phyloP scores from a whole-genome alignment of 352 stramenopile genomes.

The Globisporangium mamillatum region DNA sequence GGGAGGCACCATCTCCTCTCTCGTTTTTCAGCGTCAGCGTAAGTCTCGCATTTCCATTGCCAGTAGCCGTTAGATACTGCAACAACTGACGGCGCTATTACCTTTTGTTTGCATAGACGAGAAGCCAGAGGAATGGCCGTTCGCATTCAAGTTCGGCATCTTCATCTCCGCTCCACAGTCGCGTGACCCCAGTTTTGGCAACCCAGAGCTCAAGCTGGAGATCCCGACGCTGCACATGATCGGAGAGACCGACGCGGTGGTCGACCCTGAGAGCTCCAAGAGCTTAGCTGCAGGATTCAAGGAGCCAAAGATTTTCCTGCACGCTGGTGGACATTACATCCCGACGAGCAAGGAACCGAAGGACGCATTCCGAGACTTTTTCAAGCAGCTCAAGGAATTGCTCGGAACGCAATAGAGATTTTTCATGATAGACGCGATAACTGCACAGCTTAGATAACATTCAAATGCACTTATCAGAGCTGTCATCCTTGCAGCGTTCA shows the following conservation, averaged over 20 bases:
- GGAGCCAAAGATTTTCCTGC: conserved; percentile 50
- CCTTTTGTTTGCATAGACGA: conserved; percentile 19
- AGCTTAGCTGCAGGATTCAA: conserved; percentile 52
- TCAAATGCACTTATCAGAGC: not conserved
- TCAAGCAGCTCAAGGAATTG: conserved; percentile 41
- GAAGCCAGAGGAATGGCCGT: conserved; percentile 43
- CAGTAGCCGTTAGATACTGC: not conserved
- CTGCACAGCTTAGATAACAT: not conserved
- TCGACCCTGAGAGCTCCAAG: conserved; percentile 55
- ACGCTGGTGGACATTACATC: conserved; percentile 82
- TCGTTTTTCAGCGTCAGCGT: conserved; percentile 75
- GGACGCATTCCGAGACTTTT: conserved; percentile 65
- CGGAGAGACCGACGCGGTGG: conserved; percentile 71
- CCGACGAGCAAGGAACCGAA: conserved; percentile 84
- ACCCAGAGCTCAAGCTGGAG: conserved; percentile 37
- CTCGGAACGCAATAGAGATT: not conserved
- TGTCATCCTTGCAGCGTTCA: not conserved
- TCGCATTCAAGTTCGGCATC: conserved; percentile 70
- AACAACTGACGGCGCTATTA: not conserved
- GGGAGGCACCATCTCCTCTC: conserved; percentile 62
- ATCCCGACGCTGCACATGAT: conserved; percentile 82
- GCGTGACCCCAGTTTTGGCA: conserved; percentile 43
- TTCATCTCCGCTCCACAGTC: conserved; percentile 60
- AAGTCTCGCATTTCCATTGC: conserved; percentile 12
- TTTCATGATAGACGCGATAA: not conserved